phyloP scores from a whole-genome alignment of 2,329 filamentous ascomycete genomes.

The Aspergillus versicolor region DNA sequence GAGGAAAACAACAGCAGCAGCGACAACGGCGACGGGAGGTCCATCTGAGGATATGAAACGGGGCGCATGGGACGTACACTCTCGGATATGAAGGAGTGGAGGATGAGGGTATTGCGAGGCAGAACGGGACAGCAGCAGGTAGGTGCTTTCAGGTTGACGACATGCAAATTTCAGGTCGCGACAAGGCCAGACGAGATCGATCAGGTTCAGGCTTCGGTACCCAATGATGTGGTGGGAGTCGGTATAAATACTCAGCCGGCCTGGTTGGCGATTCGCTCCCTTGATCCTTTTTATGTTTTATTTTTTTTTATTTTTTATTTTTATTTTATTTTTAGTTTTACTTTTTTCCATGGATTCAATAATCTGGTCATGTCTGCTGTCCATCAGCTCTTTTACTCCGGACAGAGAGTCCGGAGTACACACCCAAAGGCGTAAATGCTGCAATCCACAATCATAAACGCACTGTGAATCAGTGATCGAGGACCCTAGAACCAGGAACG shows the following conservation, averaged over 20 bases:
- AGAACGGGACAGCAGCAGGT: not conserved
- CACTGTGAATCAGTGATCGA: not conserved
- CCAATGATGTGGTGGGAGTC: constrained; percentile 13
- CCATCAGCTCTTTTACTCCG: too few species aligned
- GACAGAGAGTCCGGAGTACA: not conserved
- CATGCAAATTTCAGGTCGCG: not conserved
- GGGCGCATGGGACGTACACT: constrained; percentile 20
- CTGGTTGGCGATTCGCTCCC: not conserved
- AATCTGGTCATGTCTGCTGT: not conserved
- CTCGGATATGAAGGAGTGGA: constrained; percentile 3
- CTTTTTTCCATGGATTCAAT: constrained; percentile 1
- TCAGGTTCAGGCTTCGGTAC: constrained; percentile 22
- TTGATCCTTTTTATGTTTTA: constrained; percentile 2
- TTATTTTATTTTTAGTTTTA: constrained; percentile 1
- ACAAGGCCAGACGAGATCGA: constrained; percentile 11
- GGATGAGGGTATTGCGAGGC: not conserved
- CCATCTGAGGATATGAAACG: constrained; percentile 26
- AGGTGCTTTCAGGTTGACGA: not conserved
- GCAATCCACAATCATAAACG: too few species aligned
- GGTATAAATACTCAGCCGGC: constrained; percentile 2
- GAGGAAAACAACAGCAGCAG: not conserved
- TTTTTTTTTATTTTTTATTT: not conserved
- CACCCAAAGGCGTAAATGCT: not conserved
- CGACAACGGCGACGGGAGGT: constrained; percentile 6
- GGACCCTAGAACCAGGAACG: too few species aligned